Evolutionary conservation across 805 yeast genomes (phyloP), one percentile per base, ranked within the genome.

Genomic region (Priceomyces haplophilus): DNA sequence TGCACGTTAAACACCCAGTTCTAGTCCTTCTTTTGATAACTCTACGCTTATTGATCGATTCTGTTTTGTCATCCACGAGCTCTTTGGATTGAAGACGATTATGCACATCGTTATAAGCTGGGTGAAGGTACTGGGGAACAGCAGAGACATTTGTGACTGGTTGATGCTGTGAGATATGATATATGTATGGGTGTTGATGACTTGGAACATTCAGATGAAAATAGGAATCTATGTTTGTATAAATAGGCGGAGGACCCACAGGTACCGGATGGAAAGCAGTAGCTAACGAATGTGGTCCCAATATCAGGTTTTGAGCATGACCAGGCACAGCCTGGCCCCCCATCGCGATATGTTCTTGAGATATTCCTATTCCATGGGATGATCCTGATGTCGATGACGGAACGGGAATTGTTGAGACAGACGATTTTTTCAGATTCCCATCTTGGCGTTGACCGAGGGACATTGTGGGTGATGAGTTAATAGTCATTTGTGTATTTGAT

Each of bases 1-100:
- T 71, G 57, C 90, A 84, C 1, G 90, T 84, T 43, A 82, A 61
- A 58, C 90, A 84, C 2, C 91, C 91, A 0, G 89, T 83, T 53
- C 85, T 69, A 2, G 89, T 84, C 40, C 90, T 67, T 36, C 83
- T 66, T 53, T 80, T 75, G 46, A 78, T 71, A 47, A 73, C 69
- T 37, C 78, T 58, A 38, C 75, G 55, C 45, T 67, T 67, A 50
- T 60, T 58, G 38, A 64, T 30, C 41, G 60, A 48, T 19, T 67
- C 65, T 34, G 62, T 59, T 43, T 62, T 63, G 24, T 61, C 60
- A n/a, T 20, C 41, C 7, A 27, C n/a, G 20, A 21, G 8, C 34
- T 56, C 63, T 24, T 43, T 45, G 11, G 32, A 46, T 15, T 23
- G 34, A 13, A 29, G 49, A 13, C 42, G 45, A 21, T 34, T 34